phyloP scores from a whole-genome alignment of 257 asterid species.

The Catharanthus roseus region DNA sequence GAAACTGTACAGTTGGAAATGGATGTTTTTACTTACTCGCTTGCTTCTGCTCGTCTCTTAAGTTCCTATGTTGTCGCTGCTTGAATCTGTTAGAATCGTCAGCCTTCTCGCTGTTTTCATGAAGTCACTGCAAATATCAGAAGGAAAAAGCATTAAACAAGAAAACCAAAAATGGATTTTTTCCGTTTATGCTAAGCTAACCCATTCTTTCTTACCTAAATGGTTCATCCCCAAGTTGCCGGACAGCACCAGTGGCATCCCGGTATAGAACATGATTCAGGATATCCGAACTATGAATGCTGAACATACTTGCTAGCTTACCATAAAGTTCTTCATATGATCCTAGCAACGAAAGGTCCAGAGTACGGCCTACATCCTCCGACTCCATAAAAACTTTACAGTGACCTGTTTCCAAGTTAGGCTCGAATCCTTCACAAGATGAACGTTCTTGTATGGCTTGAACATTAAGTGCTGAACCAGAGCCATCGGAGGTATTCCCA shows the following conservation, averaged over 20 bases:
- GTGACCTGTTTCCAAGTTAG: slow-evolving; percentile 46
- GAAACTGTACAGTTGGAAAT: slow-evolving; percentile 25
- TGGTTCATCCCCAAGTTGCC: slow-evolving; percentile 58
- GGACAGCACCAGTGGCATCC: slow-evolving; percentile 47
- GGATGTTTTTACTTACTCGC: slow-evolving; percentile 17
- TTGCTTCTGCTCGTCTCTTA: slow-evolving; percentile 14
- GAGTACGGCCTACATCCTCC: slow-evolving; percentile 69
- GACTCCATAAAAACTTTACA: slow-evolving; percentile 84
- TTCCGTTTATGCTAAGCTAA: too few species aligned
- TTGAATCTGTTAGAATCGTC: slow-evolving; percentile 52
- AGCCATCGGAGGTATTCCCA: slow-evolving; percentile 47
- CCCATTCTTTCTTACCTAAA: slow-evolving; percentile 46
- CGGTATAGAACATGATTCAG: slow-evolving; percentile 47
- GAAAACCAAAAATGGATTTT: neutral
- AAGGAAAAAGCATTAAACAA: neutral
- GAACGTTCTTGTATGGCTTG: slow-evolving; percentile 32
- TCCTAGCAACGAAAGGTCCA: slow-evolving; percentile 55
- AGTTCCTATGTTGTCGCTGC: slow-evolving; percentile 45
- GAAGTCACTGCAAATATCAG: slow-evolving; percentile 49
- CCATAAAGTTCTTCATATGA: slow-evolving; percentile 61
- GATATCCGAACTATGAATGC: slow-evolving; percentile 46
- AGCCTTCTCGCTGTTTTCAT: slow-evolving; percentile 49
- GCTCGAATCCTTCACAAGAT: slow-evolving; percentile 36
- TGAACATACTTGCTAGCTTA: slow-evolving; percentile 57
- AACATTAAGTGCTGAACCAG: slow-evolving; percentile 36